Evolutionary conservation across 2,329 filamentous ascomycete genomes (phyloP).

Genomic region (Phyllosticta paracitricarpa): DNA sequence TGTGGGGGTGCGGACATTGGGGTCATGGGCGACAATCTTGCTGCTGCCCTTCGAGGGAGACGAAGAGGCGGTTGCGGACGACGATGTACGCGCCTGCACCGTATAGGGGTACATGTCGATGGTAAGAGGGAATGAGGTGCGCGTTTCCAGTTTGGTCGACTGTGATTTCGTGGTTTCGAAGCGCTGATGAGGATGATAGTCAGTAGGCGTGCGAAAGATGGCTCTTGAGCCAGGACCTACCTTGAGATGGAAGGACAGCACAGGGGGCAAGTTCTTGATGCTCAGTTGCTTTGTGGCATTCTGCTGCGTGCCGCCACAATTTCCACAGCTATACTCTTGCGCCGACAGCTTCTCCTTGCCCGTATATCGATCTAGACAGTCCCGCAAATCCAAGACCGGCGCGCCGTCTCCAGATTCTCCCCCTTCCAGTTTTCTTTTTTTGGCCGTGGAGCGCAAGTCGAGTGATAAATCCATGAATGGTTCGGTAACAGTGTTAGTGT

Average conservation of each 20-base stretch:
- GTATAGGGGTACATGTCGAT: conserved; percentile 90
- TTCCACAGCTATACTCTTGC: conserved; percentile 79
- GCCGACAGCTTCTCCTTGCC: conserved; percentile 62
- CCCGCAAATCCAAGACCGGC: conserved; percentile 31
- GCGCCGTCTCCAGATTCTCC: conserved; percentile 27
- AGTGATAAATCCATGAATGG: conserved; percentile 86
- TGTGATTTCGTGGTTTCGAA: conserved; percentile 69
- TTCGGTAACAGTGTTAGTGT: conserved; percentile 72
- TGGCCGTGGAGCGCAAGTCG: conserved; percentile 66
- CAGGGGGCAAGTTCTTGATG: conserved; percentile 77
- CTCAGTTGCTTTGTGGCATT: conserved; percentile 76
- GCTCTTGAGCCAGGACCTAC: conserved; percentile 35
- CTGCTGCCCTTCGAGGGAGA: background rate
- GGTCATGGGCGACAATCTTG: conserved; percentile 18
- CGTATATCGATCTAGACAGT: conserved; percentile 80
- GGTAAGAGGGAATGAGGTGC: conserved; percentile 73
- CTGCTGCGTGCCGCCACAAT: conserved; percentile 61
- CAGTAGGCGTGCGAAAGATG: background rate
- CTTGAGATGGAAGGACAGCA: conserved; percentile 87
- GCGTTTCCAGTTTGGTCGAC: conserved; percentile 79
- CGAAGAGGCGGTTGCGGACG: background rate
- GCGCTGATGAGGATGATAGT: conserved; percentile 33
- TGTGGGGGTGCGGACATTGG: conserved; percentile 29
- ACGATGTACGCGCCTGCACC: conserved; percentile 41
- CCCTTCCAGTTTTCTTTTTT: conserved; percentile 48